Evolutionary conservation across 805 yeast genomes (phyloP).

Genomic region (Sugiyamaella boreocaroliniensis): DNA sequence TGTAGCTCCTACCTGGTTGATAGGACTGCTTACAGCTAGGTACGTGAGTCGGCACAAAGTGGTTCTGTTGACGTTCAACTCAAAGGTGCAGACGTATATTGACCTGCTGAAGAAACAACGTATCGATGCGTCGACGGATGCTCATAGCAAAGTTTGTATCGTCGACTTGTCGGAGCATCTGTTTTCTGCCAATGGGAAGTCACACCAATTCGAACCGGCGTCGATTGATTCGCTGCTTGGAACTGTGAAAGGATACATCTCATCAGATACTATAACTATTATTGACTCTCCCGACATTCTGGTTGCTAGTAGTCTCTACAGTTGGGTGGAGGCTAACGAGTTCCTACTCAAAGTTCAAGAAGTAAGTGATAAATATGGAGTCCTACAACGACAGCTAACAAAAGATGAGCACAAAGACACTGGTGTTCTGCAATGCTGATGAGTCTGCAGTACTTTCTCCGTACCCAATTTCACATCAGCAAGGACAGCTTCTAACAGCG

Average conservation of each 20-base stretch:
- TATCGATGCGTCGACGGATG: background rate
- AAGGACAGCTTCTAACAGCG: slow-evolving; percentile 42
- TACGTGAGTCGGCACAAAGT: background rate
- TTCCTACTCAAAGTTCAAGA: slow-evolving; percentile 33
- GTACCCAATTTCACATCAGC: slow-evolving; percentile 35
- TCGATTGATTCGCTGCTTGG: background rate
- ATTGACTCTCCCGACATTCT: slow-evolving; percentile 45
- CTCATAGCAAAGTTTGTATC: background rate
- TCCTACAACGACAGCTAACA: background rate
- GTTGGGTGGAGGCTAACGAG: slow-evolving; percentile 33
- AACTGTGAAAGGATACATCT: background rate
- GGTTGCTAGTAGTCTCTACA: slow-evolving; percentile 36
- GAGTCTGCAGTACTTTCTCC: slow-evolving; percentile 33
- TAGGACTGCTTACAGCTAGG: slow-evolving; percentile 9
- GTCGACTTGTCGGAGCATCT: slow-evolving; percentile 15
- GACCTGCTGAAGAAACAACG: background rate
- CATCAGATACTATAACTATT: slow-evolving; percentile 30
- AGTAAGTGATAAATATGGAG: slow-evolving; percentile 17
- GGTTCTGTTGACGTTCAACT: slow-evolving; percentile 13
- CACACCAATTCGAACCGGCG: background rate
- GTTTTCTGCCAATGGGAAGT: slow-evolving; percentile 3
- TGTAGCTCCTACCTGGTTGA: slow-evolving; percentile 17
- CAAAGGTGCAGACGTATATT: background rate
- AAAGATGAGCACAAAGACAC: slow-evolving; percentile 22
- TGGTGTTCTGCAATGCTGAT: slow-evolving; percentile 37